Base-by-base conservation (phyloP, 176 grass and related monocot genomes). In the Carex pumila region DNA sequence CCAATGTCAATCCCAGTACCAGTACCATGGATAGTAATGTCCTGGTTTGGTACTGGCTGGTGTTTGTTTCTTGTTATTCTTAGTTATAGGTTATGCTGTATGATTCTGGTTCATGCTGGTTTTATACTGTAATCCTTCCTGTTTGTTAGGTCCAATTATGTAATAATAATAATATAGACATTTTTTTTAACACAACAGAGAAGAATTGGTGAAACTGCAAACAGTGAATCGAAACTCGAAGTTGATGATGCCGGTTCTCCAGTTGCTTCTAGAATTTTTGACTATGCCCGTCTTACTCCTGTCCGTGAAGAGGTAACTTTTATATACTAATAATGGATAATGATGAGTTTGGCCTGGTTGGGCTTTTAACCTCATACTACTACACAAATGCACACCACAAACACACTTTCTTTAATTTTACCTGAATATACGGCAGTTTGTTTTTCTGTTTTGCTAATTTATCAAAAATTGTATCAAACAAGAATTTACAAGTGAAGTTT, bases 241-340 rank as follows among this genome's bases (percentile, higher is more conserved):
- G 73, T 57, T 34, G 50, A 78, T 78, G 73, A 78, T 15, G 13
- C 73, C 5, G 13, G 73, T 57, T 78, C 73, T 6, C 73, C 73
- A 57, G 50, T 78, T 34, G 25, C 73, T 78, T 78, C 73, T 34
- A 57, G 50, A 78, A 55, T 25, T 31, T 53, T 52, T 52, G 45
- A 80, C 34, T 64, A 83, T 66, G 5, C 62, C 7, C 62, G 43
- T 25, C 64, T 83, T 32, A 83, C 80, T 31, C 80, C 80, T 53
- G 80, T 83, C 55, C 62, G 62, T 55, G 80, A 83, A 30, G 80
- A 83, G 80, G 80, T 83, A 83, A 30, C 22, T 49, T 65, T 76
- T 52, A 59, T 81, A 3, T 12, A 61, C 18, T 60, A 56, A 59
- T 59, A 15, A 56, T 57, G 4, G 12, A 57, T 79, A 45, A 19